Evolutionary conservation across 1,139 yeast genomes (phyloP), one percentile per base, ranked within the genome.

Genomic region (Suhomyces bribrorum): DNA sequence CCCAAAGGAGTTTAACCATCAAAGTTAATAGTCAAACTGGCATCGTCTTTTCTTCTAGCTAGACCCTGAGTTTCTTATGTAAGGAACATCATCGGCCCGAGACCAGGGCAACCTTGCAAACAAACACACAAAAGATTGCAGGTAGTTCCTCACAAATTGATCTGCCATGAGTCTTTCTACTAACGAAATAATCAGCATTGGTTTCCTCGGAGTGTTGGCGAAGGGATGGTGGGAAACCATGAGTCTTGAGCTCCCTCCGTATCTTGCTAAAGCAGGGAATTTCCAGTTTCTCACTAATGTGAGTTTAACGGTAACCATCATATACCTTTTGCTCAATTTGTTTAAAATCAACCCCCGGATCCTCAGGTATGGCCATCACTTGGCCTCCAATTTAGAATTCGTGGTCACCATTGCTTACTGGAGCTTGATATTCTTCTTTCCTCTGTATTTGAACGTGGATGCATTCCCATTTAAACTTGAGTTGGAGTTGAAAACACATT

Each of bases 361-460:
- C 15, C 16, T 40, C 28, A 25, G 12, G 5, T 31, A 38, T 16
- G 42, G 32, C 27, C 46, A 43, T 32, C 51, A 52, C 31, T 36
- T 45, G 26, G 38, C 52, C 1, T 47, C 46, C 22, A 47, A 53
- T 32, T 34, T 49, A n/a, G 63, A 59, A 38, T 51, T 54, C 31
- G 40, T 47, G 11, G 62, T 60, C 16, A 56, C 60, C 3, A 40
- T 46, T 6, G 43, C 56, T 0, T 60, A 59, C 41, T 59, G 63
- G 63, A 29, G 51, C 3, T 39, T 56, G 31, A 38, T 40, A 6
- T 35, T 49, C 8, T 32, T 46, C 18, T 56, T 49, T 32, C 64
- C 63, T 4, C 32, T 33, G 2, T 30, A 41, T 32, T 47, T 60
- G 36, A 59, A 59, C 36, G 29, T 40, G 5, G 60, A 53, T 26